phyloP scores from a whole-genome alignment of 306 rosid genomes.

The Gleditsia sinensis region DNA sequence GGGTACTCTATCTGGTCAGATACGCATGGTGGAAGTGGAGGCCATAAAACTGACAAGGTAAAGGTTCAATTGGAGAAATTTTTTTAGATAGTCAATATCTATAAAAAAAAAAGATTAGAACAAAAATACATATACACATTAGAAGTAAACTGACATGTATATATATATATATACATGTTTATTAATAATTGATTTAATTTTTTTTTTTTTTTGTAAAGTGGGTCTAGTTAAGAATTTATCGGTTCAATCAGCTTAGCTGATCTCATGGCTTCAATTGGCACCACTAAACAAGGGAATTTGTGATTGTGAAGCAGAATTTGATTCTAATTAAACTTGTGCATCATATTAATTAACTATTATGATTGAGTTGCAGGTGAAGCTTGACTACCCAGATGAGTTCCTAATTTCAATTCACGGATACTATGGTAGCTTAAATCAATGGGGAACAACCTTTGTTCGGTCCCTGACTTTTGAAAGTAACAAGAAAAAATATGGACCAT shows the following conservation, averaged over 20 bases:
- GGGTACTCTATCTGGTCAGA: constrained; percentile 70
- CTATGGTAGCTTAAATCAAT: constrained; percentile 54
- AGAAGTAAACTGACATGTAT: no score
- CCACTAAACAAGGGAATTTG: not conserved
- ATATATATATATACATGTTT: no score
- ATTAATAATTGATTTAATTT: no score
- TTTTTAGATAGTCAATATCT: no score
- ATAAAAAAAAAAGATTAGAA: no score
- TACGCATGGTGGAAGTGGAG: constrained; percentile 85
- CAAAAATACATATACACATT: no score
- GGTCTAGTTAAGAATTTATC: no score
- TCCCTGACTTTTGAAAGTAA: constrained; percentile 67
- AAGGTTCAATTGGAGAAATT: no score
- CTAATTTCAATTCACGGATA: constrained; percentile 65
- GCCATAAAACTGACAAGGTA: constrained; percentile 58
- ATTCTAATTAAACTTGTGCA: not conserved
- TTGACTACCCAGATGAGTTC: constrained; percentile 67
- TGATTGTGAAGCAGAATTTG: not conserved
- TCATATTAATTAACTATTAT: constrained; percentile 20
- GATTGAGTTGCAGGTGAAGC: constrained; percentile 54
- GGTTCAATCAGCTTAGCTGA: not conserved
- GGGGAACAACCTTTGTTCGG: constrained; percentile 49
- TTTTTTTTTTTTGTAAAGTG: no score
- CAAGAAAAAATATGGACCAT: constrained; percentile 64
- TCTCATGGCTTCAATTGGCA: not conserved